Base-by-base conservation (phyloP, 257 asterid species). In the Paraleonurus japonicus region DNA sequence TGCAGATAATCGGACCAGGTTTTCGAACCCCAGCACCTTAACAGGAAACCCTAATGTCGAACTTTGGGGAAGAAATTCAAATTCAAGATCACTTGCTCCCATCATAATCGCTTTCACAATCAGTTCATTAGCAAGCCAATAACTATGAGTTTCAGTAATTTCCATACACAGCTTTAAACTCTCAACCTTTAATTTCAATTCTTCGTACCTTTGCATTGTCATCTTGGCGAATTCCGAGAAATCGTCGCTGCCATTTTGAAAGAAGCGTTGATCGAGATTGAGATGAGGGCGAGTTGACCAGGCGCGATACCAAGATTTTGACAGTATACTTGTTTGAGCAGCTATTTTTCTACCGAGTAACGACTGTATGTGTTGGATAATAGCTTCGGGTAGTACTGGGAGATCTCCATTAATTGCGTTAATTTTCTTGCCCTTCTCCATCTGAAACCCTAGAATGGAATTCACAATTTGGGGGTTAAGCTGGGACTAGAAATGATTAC, bases 301-400 rank as follows among this genome's bases (percentile, higher is more conserved):
- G 22, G 80, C 62, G 5, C 11, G 39, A 53, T 69, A 24, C 80
- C 75, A 76, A 6, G 67, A 50, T 70, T 76, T 70, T 2, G 72
- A 76, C 0, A 63, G 61, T 2, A 54, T 10, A 37, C 16, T 17
- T 0, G 72, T 53, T 20, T 10, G 71, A 7, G 63, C 72, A 39
- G 80, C 76, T 43, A 39, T 17, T 51, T 76, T 63, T 20, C 54
- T 20, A 19, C 1, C 20, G 30, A 76, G 67, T 15, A 60, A 63
- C 32, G 76, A 70, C 39, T 51, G 72, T 53, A 76, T 61, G 45
- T 43, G 80, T 4, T 75, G 79, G 26, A 75, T 67, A 2, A 67
- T 8, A 8, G 23, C 43, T 32, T 59, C 69, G 7, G 79, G 79
- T 5, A 75, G 16, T n/a, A n/a, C n/a, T 7, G 7, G 62, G 17